Evolutionary conservation across 2,329 filamentous ascomycete genomes (phyloP), one percentile per base, ranked within the genome.

Genomic region (Neospermospora avenae): DNA sequence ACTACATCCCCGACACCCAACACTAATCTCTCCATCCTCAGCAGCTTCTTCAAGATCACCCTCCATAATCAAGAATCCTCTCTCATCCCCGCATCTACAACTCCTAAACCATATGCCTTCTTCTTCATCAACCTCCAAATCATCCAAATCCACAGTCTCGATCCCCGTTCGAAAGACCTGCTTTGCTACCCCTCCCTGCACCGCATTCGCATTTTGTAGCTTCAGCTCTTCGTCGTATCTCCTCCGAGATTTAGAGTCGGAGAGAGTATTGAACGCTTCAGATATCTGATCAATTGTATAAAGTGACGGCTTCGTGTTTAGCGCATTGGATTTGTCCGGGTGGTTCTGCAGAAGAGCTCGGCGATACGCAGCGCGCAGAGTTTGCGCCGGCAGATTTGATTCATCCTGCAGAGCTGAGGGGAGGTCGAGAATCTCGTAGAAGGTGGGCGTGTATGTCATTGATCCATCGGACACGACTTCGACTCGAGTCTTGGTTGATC

Each of bases 1-100:
- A 69, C 85, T 88, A 65, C 86, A 89, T 67, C 87, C 85, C 58
- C 78, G 77, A 68, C 86, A 89, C 11, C 83, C 85, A 42, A 89
- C 84, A 71, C 87, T 77, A 49, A 88, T 72, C 69, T 86, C 83
- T 8, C 85, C 81, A 63, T 82, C 77, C 54, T 83, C 81, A 48
- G 77, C 79, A 41, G 79, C 81, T 69, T 81, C 83, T 64, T 85
- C 81, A 52, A 89, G 74, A 69, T 88, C 84, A 8, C 72, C 73
- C 72, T 88, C 85, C 16, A 72, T 74, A 63, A 88, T 81, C 28
- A 80, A 71, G 69, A 84, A 89, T 1, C 85, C 85, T 41, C 79
- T 77, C 34, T 77, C 76, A 70, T 87, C 87, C 41, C 86, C 86
- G 71, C 86, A 89, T 55, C 86, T 81, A 73, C 86, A 89, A 16